These are phyloP conservation scores for Yamadazyma epiphylla DNA, from an alignment of 1,139 yeast genomes.

Conservation along the genomic window DNA sequence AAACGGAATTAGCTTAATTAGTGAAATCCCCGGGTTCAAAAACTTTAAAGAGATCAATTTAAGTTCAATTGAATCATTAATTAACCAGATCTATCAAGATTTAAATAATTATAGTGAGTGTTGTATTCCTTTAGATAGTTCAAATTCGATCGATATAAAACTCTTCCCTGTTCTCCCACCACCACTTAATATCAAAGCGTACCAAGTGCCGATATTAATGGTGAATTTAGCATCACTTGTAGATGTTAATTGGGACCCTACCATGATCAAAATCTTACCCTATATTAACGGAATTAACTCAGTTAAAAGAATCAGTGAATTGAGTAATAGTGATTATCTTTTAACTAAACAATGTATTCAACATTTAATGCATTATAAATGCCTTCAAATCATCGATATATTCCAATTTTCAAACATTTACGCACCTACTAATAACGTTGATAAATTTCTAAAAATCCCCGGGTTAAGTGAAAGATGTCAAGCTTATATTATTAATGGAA, in stretches of 20 bases:
- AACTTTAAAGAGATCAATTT: conserved; percentile 42
- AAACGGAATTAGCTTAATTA: conserved; percentile 9
- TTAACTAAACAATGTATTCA: conserved; percentile 85
- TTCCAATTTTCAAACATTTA: conserved; percentile 87
- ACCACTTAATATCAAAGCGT: conserved; percentile 68
- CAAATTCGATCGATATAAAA: conserved; percentile 89
- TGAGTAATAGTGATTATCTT: conserved; percentile 77
- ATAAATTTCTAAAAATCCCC: conserved; percentile 59
- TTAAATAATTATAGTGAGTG: conserved; percentile 94
- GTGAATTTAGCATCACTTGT: conserved; percentile 67
- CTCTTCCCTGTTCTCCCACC: conserved; percentile 83
- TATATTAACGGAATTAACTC: conserved; percentile 87
- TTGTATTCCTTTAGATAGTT: conserved; percentile 85
- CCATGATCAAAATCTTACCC: conserved; percentile 84
- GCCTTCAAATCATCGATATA: conserved; percentile 77
- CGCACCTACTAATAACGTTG: conserved; percentile 81
- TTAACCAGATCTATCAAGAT: conserved; percentile 89
- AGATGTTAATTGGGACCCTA: conserved; percentile 96
- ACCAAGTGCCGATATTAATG: conserved; percentile 86
- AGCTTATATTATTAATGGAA: conserved; percentile 54
- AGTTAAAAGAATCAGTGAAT: conserved; percentile 66
- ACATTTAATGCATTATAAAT: conserved; percentile 85
- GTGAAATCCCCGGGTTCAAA: conserved; percentile 35
- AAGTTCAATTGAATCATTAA: conserved; percentile 70
- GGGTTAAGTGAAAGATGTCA: conserved; percentile 83